Base-by-base conservation (phyloP, 2,329 filamentous ascomycete species). In the Fusarium heterosporum region DNA sequence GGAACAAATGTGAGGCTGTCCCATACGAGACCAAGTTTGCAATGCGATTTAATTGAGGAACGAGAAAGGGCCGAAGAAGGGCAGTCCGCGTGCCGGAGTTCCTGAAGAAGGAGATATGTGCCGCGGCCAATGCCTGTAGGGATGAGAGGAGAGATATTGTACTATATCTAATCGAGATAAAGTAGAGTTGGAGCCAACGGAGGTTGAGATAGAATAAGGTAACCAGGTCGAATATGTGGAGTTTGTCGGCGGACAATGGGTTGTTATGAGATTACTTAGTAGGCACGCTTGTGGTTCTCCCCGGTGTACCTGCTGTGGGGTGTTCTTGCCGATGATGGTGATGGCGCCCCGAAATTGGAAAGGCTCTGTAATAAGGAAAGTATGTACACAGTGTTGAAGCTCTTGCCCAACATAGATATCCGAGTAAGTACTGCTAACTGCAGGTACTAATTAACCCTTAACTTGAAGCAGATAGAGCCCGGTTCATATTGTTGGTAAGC, bases 31-130 rank as follows among this genome's bases (percentile, higher is more conserved):
- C 53, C 64, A 57, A 54, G 64, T 41, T 65, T 62, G 48, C 64
- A 53, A 61, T 39, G 42, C 50, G 50, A 57, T 40, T 36, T 66
- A 45, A 28, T 36, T 40, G 51, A 66, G 52, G 42, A 64, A 69
- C 65, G 60, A 59, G 65, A 59, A 68, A 68, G 64, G 61, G 65
- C 64, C 64, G 65, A 68, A 61, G 49, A 68, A 68, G 61, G 61
- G 65, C 61, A 66, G 61, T 61, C 61, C 61, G 65, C 55, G 30
- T 38, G 34, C 65, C 61, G 43, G 65, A 52, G 32, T 46, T 62
- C 25, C 40, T 53, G 30, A 42, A 41, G 47, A n/a, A 57, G 39
- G 48, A 34, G 47, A 53, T 56, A 54, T 41, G 54, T 45, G 30
- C 61, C 60, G 62, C 60, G 57, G 60, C 47, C 61, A 46, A 43